phyloP scores from a whole-genome alignment of 495 filamentous ascomycete species.

The Aspergillus heteromorphus region DNA sequence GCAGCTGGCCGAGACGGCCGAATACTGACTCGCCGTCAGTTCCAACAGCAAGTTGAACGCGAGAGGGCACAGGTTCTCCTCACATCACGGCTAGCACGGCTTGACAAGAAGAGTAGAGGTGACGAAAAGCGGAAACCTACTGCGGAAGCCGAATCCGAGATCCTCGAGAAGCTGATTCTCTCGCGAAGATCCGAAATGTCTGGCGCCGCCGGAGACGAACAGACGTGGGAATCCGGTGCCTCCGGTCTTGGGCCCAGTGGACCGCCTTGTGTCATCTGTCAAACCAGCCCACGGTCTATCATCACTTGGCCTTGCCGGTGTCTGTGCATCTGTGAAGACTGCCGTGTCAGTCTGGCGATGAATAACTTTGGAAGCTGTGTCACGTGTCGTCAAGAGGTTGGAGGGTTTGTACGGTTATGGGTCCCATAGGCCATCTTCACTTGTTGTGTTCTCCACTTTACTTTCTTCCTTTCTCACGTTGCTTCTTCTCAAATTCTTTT shows the following conservation, averaged over 20 bases:
- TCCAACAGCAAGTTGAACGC: conserved; percentile 56
- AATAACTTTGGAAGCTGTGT: conserved; percentile 96
- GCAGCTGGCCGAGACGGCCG: conserved; percentile 42
- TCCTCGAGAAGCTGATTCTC: conserved; percentile 80
- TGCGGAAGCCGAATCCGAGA: conserved; percentile 67
- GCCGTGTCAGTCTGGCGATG: conserved; percentile 86
- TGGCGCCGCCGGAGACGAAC: conserved; percentile 13
- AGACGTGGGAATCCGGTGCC: conserved; percentile 61
- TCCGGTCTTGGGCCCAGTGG: conserved; percentile 68
- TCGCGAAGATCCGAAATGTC: conserved; percentile 40
- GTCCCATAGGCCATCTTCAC: conserved; percentile 55
- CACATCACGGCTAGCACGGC: conserved; percentile 27
- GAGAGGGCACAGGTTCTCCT: conserved; percentile 64
- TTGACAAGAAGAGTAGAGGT: conserved; percentile 9
- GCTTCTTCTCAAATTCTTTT: conserved; percentile 5
- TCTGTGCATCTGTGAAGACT: conserved; percentile 90
- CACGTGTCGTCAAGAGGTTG: conserved; percentile 81
- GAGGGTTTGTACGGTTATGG: conserved; percentile 83
- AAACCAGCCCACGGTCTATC: conserved; percentile 77
- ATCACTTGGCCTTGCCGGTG: conserved; percentile 97
- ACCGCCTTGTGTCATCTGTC: conserved; percentile 90
- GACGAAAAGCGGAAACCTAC: conserved; percentile 40
- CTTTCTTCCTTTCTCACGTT: conserved; percentile 6
- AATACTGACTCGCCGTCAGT: conserved; percentile 79
- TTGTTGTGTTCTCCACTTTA: not conserved